Evolutionary conservation across 176 grass and related monocot species (phyloP).

Genomic region (Poa pratensis): DNA sequence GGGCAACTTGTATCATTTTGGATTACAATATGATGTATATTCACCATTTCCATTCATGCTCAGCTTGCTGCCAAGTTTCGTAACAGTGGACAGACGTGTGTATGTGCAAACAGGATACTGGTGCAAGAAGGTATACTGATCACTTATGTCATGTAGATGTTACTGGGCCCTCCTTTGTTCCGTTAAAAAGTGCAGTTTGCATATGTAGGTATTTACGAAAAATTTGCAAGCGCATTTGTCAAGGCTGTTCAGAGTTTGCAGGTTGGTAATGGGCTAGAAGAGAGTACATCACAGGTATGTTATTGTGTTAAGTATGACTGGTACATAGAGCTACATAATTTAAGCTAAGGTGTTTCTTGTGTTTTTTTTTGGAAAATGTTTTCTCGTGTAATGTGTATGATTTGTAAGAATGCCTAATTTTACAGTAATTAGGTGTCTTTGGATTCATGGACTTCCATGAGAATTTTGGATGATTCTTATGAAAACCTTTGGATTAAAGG

Average conservation of each 20-base stretch:
- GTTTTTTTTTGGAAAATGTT: conserved; percentile 3
- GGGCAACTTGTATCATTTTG: conserved; percentile 19
- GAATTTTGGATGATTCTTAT: conserved; percentile 8
- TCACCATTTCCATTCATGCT: conserved; percentile 36
- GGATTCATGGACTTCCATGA: background rate
- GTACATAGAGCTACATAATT: conserved; percentile 24
- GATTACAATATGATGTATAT: conserved; percentile 16
- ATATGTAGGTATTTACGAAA: conserved; percentile 83
- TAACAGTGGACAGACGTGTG: conserved; percentile 95
- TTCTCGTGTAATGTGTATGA: conserved; percentile 24
- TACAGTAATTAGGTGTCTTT: background rate
- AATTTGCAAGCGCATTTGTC: conserved; percentile 89
- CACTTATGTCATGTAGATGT: conserved; percentile 35
- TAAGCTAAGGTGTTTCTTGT: background rate
- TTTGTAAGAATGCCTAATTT: conserved; percentile 30
- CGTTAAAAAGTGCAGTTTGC: conserved; percentile 21
- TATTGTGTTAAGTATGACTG: conserved; percentile 2
- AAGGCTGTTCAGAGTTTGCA: conserved; percentile 94
- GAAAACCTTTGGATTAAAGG: background rate
- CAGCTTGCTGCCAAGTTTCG: conserved; percentile 98
- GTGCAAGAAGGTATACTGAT: conserved; percentile 87
- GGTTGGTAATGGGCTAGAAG: conserved; percentile 88
- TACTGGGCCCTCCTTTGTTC: conserved; percentile 33
- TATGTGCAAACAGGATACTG: conserved; percentile 97
- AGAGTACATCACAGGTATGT: conserved; percentile 76